These are phyloP conservation scores for Phytophthora melonis DNA, from an alignment of 352 stramenopile genomes.

Conservation along the genomic window DNA sequence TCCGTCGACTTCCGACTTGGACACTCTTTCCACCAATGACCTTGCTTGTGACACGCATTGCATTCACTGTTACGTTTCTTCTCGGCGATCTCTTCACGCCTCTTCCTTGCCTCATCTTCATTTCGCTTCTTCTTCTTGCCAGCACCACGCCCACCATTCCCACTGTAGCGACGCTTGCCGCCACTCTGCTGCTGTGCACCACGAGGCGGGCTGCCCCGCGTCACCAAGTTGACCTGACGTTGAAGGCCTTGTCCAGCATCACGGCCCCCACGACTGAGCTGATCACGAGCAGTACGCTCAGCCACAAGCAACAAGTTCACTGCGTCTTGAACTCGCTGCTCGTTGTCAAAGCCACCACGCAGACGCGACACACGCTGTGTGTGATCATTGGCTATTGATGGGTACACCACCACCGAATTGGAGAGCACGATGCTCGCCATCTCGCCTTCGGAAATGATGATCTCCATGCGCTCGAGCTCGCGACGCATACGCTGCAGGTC, in stretches of 20 bases:
- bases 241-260: not conserved
- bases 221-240: not conserved
- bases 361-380: not conserved
- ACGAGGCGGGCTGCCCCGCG: not conserved
- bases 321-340: too few relatives aligned
- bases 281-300: not conserved
- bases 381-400: slow-evolving; percentile 9
- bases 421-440: slow-evolving; percentile 11
- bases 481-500: slow-evolving; percentile 11
- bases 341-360: too few relatives aligned
- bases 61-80: not conserved
- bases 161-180: too few relatives aligned
- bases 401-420: slow-evolving; percentile 1
- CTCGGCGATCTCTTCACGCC: not conserved
- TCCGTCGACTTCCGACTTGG: not conserved
- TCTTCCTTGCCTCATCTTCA: not conserved
- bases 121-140: not conserved
- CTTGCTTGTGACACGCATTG: slow-evolving; percentile 2
- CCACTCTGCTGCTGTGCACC: too few relatives aligned
- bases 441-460: not conserved
- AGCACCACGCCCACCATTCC: not conserved
- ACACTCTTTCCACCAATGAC: not conserved
- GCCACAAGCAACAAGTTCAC: too few relatives aligned
- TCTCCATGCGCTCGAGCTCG: slow-evolving; percentile 13
- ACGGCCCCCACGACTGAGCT: not conserved